Evolutionary conservation across 371 early-diverging fungal genomes (phyloP).

Genomic region (Mucor velutinosus): DNA sequence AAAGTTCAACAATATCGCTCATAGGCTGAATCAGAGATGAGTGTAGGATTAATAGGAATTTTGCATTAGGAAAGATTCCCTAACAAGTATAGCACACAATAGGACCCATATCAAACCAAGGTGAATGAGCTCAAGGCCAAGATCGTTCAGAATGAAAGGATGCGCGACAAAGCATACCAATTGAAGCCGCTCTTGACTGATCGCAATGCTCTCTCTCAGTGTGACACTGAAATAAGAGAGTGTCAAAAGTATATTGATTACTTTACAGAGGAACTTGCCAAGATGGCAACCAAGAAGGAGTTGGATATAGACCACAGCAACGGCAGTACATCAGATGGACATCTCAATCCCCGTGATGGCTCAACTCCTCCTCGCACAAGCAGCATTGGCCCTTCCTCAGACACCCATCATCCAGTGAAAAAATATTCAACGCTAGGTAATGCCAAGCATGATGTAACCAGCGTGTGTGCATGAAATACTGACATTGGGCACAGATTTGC

Average conservation of each 20-base stretch:
- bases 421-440: conserved; percentile 49
- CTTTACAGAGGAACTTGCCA: conserved; percentile 68
- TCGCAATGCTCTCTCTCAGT: conserved; percentile 69
- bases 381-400: conserved; percentile 12
- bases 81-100: background rate
- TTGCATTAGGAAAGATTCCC: too few species aligned
- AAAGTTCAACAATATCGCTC: too few species aligned
- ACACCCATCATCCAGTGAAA: conserved; percentile 20
- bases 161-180: conserved; percentile 71
- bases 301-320: background rate
- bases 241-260: conserved; percentile 83
- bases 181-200: conserved; percentile 70
- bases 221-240: conserved; percentile 79
- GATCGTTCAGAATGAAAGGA: conserved; percentile 69
- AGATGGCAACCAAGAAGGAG: conserved; percentile 2
- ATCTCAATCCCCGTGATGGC: background rate
- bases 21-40: too few species aligned
- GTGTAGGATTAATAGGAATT: too few species aligned
- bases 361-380: conserved; percentile 27
- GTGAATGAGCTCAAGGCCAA: conserved; percentile 56
- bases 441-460: background rate
- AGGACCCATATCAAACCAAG: conserved; percentile 22
- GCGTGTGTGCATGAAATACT: background rate
- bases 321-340: background rate
- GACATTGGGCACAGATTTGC: conserved; percentile 50